phyloP scores from a whole-genome alignment of 306 rosid genomes.

The Cicer chorassanicum region DNA sequence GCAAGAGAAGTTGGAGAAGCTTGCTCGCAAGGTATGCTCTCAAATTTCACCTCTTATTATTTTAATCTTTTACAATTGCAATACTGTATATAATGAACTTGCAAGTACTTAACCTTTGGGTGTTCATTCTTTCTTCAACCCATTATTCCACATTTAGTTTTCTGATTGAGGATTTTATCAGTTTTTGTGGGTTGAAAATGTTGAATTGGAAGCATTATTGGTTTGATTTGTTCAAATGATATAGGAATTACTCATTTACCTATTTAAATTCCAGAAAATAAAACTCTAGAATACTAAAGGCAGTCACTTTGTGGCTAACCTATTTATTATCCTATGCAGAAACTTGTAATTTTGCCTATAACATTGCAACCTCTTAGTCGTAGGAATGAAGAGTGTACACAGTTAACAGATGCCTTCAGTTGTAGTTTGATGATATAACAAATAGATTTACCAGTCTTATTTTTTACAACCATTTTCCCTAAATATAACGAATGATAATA shows the following conservation, averaged over 20 bases:
- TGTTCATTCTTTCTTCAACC: conserved; percentile 10
- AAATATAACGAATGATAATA: background rate
- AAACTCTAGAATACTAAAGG: conserved; percentile 13
- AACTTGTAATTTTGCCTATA: conserved; percentile 25
- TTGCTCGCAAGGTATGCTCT: conserved; percentile 77
- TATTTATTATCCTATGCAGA: conserved; percentile 17
- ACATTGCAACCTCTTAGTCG: background rate
- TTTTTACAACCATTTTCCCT: conserved; percentile 17
- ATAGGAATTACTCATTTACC: background rate
- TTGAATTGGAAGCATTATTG: conserved; percentile 2
- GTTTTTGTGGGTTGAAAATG: conserved; percentile 11
- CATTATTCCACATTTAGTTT: conserved; percentile 25
- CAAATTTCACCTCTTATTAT: conserved; percentile 8
- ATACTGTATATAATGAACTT: conserved; percentile 2
- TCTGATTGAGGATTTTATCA: conserved; percentile 11
- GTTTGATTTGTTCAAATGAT: conserved; percentile 4
- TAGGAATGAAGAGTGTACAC: background rate
- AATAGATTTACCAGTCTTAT: conserved; percentile 5
- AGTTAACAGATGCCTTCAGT: conserved; percentile 1
- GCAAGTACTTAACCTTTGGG: background rate
- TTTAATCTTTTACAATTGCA: conserved; percentile 6
- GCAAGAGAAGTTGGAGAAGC: conserved; percentile 87
- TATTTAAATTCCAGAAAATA: background rate
- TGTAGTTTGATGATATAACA: conserved; percentile 4
- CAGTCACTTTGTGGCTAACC: background rate